These are phyloP conservation scores for Blastomyces gilchristii DNA, from an alignment of 2,329 filamentous ascomycete species.

Conservation along the genomic window DNA sequence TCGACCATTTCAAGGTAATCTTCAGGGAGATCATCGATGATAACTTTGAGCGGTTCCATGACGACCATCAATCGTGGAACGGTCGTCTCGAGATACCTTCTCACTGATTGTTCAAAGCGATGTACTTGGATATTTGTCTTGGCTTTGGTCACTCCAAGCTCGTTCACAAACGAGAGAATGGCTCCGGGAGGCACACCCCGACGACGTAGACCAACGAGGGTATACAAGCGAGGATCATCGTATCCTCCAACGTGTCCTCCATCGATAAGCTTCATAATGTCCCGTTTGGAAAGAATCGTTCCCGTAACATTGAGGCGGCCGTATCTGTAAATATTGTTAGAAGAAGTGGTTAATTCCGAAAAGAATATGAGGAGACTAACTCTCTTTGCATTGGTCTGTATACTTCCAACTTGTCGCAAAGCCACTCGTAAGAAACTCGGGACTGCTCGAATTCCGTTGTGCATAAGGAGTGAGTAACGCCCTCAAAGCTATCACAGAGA, in stretches of 20 bases:
- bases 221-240: constrained; percentile 87
- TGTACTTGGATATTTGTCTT: constrained; percentile 67
- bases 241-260: constrained; percentile 71
- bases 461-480: constrained; percentile 83
- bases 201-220: constrained; percentile 70
- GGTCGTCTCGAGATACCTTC: constrained; percentile 75
- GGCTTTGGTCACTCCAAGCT: constrained; percentile 80
- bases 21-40: constrained; percentile 57
- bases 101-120: constrained; percentile 76
- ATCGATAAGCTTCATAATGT: constrained; percentile 68
- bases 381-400: constrained; percentile 93
- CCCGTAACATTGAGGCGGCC: constrained; percentile 69
- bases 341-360: neutral
- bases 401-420: constrained; percentile 69
- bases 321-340: constrained; percentile 31
- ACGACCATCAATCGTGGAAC: constrained; percentile 86
- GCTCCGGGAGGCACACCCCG: constrained; percentile 81
- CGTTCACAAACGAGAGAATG: constrained; percentile 79
- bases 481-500: constrained; percentile 83
- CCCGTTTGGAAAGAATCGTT: constrained; percentile 78
- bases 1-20: constrained; percentile 55
- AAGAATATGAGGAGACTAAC: neutral
- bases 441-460: constrained; percentile 86
- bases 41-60: constrained; percentile 70
- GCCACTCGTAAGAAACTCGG: constrained; percentile 80